phyloP scores from a whole-genome alignment of 1,284 basidiomycete genomes.

The Leccinum subrobustum region DNA sequence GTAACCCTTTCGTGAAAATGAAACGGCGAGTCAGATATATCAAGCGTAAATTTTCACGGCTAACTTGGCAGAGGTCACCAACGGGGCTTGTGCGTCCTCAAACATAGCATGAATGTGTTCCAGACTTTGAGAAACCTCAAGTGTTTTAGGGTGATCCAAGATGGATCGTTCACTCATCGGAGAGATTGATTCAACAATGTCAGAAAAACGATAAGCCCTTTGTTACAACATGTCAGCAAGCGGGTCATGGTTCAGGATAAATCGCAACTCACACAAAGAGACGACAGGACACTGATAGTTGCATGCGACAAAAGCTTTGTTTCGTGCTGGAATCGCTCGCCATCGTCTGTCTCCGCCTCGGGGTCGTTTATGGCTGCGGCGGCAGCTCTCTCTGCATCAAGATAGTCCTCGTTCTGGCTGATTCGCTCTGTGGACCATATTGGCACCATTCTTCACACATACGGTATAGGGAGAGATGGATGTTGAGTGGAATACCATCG shows the following conservation, averaged over 20 bases:
- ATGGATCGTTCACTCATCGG: conserved; percentile 29
- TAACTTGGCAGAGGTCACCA: conserved; percentile 62
- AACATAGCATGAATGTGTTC: conserved; percentile 70
- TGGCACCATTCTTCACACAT: conserved; percentile 95
- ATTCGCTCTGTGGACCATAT: conserved; percentile 75
- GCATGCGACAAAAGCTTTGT: conserved; percentile 72
- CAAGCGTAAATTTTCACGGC: conserved; percentile 26
- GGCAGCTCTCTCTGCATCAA: conserved; percentile 70
- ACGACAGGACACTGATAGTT: conserved; percentile 47
- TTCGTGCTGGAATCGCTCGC: conserved; percentile 74
- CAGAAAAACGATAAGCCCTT: conserved; percentile 72
- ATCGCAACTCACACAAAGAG: conserved; percentile 71
- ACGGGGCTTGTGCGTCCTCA: conserved; percentile 51
- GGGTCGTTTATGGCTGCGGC: conserved; percentile 51
- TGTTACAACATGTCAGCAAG: conserved; percentile 42
- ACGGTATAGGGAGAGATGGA: conserved; percentile 80
- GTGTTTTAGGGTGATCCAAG: conserved; percentile 50
- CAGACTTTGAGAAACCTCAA: conserved; percentile 52
- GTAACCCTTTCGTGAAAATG: conserved; percentile 69
- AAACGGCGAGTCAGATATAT: conserved; percentile 5
- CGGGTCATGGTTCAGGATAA: background rate
- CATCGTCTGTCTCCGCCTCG: conserved; percentile 49
- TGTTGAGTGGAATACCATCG: conserved; percentile 73
- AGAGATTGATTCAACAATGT: conserved; percentile 42
- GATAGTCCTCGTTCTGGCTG: conserved; percentile 71